Evolutionary conservation across 1,284 basidiomycete species (phyloP).

Genomic region (Microbotryum silenes-acaulis): DNA sequence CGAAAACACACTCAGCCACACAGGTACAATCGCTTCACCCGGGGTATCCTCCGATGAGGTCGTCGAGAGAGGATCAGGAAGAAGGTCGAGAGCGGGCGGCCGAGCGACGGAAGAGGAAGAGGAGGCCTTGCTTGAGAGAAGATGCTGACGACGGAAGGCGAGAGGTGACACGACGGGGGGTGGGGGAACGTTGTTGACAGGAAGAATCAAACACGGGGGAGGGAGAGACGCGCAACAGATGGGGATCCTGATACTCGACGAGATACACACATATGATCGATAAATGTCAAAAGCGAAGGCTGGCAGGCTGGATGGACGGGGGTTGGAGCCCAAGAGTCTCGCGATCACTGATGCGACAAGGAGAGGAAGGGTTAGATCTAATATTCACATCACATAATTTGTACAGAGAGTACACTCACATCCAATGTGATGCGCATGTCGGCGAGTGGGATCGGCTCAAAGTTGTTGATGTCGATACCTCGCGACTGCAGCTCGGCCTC

Average conservation of each 20-base stretch:
- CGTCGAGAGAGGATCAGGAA: no score
- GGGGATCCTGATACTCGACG: constrained; percentile 19
- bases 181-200: constrained; percentile 11
- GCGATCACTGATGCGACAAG: no score
- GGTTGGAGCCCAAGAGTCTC: background rate
- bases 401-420: constrained; percentile 11
- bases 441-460: constrained; percentile 41
- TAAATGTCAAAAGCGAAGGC: background rate
- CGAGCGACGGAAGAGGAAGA: no score
- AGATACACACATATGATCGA: background rate
- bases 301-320: background rate
- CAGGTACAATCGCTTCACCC: background rate
- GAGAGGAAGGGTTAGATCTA: background rate
- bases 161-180: constrained; percentile 4
- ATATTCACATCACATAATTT: constrained; percentile 29
- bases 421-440: constrained; percentile 40
- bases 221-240: constrained; percentile 27
- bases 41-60: no score
- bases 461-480: constrained; percentile 70
- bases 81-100: no score
- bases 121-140: constrained; percentile 1
- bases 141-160: background rate
- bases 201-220: constrained; percentile 18
- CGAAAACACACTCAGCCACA: background rate
- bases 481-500: constrained; percentile 79